These are phyloP conservation scores for Leccinum subatratum DNA, from an alignment of 1,284 basidiomycete species.

Conservation along the genomic window DNA sequence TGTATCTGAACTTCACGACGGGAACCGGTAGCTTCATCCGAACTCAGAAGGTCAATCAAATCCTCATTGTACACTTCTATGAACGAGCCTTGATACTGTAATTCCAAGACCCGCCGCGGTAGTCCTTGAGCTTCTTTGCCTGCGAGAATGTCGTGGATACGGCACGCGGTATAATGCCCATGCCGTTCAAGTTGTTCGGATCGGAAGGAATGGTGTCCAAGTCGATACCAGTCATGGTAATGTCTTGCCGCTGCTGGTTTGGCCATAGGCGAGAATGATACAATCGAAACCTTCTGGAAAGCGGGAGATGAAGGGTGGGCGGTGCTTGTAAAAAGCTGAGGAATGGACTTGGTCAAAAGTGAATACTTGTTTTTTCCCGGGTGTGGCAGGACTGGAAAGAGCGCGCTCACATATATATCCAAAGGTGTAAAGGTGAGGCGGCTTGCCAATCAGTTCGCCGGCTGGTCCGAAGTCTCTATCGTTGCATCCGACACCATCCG, in stretches of 20 bases:
- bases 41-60: conserved; percentile 81
- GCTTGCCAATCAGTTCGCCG: too few relatives aligned
- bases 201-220: conserved; percentile 76
- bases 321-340: conserved; percentile 78
- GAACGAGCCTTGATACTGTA: conserved; percentile 79
- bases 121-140: conserved; percentile 71
- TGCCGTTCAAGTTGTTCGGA: conserved; percentile 55
- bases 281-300: conserved; percentile 97
- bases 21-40: conserved; percentile 58
- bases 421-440: too few relatives aligned
- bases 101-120: conserved; percentile 67
- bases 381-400: conserved; percentile 34
- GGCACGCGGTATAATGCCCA: conserved; percentile 94
- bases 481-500: too few relatives aligned
- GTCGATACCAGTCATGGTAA: conserved; percentile 93
- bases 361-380: conserved; percentile 79
- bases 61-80: conserved; percentile 99
- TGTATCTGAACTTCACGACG: conserved; percentile 89
- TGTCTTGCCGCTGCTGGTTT: conserved; percentile 95
- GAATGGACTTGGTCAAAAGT: conserved; percentile 92
- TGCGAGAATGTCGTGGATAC: conserved; percentile 86
- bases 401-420: conserved; percentile 22
- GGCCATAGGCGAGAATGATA: conserved; percentile 96
- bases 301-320: conserved; percentile 81
- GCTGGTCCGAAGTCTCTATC: too few relatives aligned